Evolutionary conservation across 2,329 filamentous ascomycete genomes (phyloP).

Genomic region (Diaporthe nobilis): DNA sequence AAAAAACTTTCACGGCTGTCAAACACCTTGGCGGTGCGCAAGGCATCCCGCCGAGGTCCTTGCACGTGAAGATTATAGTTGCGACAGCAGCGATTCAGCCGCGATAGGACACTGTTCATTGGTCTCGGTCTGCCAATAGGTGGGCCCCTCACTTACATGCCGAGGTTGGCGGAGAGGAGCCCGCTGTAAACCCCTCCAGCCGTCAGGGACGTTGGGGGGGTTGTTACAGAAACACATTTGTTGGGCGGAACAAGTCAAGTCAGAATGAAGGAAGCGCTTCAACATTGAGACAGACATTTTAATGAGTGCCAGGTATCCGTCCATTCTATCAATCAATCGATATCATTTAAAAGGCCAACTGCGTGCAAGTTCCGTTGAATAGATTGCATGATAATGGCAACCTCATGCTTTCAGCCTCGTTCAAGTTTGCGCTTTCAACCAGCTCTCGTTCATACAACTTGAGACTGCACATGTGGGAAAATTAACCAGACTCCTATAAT

Average conservation of each 20-base stretch:
- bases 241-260: constrained; percentile 1
- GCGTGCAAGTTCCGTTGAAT: not conserved
- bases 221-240: not conserved
- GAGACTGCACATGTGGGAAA: not conserved
- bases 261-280: not conserved
- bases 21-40: not conserved
- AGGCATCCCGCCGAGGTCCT: not conserved
- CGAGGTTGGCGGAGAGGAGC: not conserved
- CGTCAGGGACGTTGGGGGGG: not conserved
- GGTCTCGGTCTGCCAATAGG: not conserved
- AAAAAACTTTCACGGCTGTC: not conserved
- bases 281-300: not conserved
- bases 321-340: not conserved
- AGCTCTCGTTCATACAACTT: not conserved
- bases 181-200: not conserved
- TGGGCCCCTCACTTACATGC: not conserved
- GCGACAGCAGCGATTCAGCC: not conserved
- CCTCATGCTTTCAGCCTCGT: not conserved
- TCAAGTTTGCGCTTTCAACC: not conserved
- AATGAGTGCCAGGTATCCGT: not conserved
- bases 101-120: not conserved
- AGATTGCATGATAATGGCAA: not conserved
- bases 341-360: too few relatives aligned
- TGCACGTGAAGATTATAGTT: not conserved
- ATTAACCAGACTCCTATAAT: not conserved